Conservation (phyloP, 176 grass and related monocot genomes). For the Panicum miliaceum region DNA sequence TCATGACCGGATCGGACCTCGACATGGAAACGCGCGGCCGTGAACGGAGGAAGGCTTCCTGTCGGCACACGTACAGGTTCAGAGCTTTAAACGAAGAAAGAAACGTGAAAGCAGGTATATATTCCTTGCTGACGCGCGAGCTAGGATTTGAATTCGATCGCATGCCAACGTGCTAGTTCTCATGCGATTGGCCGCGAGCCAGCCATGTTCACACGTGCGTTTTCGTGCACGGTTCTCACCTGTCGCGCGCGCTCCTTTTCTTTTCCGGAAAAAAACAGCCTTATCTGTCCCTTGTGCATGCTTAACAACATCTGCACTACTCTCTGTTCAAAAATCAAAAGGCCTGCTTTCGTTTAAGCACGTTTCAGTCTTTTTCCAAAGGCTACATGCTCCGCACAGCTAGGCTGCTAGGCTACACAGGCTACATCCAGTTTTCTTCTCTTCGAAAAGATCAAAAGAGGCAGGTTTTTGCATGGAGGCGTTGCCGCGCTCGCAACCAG, state of each 20-base stretch:
- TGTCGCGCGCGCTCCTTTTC: background rate
- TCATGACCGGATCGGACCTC: background rate
- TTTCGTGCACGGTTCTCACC: background rate
- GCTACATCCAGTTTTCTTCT: too few relatives aligned
- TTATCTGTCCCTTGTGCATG: background rate
- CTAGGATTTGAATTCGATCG: background rate
- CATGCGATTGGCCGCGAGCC: too few relatives aligned
- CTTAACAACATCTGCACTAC: background rate
- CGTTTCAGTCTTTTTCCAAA: constrained; percentile 4
- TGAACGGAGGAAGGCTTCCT: background rate
- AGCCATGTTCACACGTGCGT: constrained; percentile 31
- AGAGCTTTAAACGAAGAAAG: background rate
- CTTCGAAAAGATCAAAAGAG: too few relatives aligned
- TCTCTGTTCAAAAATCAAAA: background rate
- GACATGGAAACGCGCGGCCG: background rate
- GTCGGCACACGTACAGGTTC: background rate
- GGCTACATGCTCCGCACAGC: constrained; percentile 2
- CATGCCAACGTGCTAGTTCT: background rate
- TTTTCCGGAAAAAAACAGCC: background rate
- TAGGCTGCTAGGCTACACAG: too few relatives aligned
- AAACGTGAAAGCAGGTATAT: background rate
- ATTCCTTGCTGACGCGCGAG: background rate
- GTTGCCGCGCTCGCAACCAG: background rate
- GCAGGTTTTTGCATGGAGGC: too few relatives aligned
- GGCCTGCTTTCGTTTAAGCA: background rate